Conservation (phyloP, 495 filamentous ascomycete species). For the Xylaria longipes region DNA sequence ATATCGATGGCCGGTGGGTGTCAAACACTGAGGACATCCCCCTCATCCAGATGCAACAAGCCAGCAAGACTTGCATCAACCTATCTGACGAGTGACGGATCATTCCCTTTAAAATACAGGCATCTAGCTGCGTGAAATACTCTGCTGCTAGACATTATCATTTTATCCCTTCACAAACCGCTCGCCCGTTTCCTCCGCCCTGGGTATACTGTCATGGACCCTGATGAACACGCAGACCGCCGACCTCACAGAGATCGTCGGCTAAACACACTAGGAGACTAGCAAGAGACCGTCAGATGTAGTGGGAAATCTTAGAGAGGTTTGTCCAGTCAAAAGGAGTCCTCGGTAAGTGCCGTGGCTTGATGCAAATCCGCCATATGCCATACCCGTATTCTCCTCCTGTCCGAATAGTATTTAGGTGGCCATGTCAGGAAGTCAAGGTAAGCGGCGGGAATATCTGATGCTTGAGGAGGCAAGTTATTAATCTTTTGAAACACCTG, state of each 20-base stretch:
- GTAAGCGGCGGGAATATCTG: constrained; percentile 19
- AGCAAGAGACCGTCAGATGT: constrained; percentile 29
- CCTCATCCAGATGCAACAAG: constrained; percentile 34
- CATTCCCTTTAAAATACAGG: constrained; percentile 47
- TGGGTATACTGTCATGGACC: constrained; percentile 43
- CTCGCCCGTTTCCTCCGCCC: constrained; percentile 37
- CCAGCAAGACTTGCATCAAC: constrained; percentile 34
- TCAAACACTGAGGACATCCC: constrained; percentile 31
- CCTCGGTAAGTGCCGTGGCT: constrained; percentile 32
- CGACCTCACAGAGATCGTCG: constrained; percentile 36
- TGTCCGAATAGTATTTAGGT: constrained; percentile 12
- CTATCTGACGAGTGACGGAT: constrained; percentile 34
- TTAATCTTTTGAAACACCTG: constrained; percentile 37
- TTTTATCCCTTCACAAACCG: constrained; percentile 39
- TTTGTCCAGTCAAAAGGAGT: constrained; percentile 29
- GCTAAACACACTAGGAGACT: constrained; percentile 23
- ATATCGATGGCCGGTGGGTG: constrained; percentile 34
- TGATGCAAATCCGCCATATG: constrained; percentile 37
- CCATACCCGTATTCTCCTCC: constrained; percentile 32
- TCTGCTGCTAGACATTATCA: constrained; percentile 39
- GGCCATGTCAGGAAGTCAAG: background rate
- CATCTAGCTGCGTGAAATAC: constrained; percentile 38
- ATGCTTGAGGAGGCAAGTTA: constrained; percentile 30
- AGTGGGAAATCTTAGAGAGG: constrained; percentile 25
- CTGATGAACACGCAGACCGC: constrained; percentile 37